Conservation (phyloP, 192 early-diverging fungal species). For the Podila verticillata region DNA sequence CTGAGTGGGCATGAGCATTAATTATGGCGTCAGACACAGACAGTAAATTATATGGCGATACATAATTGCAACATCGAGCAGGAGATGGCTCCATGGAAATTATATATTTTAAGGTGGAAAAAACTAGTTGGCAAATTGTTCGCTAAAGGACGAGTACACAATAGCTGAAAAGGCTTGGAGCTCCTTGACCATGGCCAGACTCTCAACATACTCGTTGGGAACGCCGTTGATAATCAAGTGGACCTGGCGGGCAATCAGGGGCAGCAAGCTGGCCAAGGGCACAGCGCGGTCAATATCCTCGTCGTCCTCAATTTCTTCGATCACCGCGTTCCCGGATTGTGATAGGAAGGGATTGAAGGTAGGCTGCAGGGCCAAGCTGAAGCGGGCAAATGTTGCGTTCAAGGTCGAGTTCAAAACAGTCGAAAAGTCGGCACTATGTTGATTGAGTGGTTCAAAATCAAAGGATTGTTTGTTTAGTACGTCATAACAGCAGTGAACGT, state of each 20-base stretch:
- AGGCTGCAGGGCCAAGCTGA: constrained; percentile 45
- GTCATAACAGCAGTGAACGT: too few species aligned
- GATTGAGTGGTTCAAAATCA: too few species aligned
- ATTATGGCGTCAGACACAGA: too few species aligned
- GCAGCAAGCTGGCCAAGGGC: constrained; percentile 70
- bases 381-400: constrained; percentile 55
- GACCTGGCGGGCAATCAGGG: constrained; percentile 71
- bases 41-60: not conserved
- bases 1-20: too few species aligned
- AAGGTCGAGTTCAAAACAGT: constrained; percentile 55
- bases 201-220: constrained; percentile 78
- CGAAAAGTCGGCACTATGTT: constrained; percentile 54
- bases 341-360: constrained; percentile 48
- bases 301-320: constrained; percentile 68
- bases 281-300: constrained; percentile 50
- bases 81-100: too few species aligned
- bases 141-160: constrained; percentile 75
- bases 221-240: constrained; percentile 78
- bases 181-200: constrained; percentile 74
- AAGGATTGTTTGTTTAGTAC: too few species aligned
- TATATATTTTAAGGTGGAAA: not conserved
- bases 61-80: not conserved
- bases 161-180: constrained; percentile 81
- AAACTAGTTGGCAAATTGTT: constrained; percentile 16
- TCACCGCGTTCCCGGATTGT: constrained; percentile 8